Conservation (phyloP, 1,284 basidiomycete species). For the Trichosporon faecale region DNA sequence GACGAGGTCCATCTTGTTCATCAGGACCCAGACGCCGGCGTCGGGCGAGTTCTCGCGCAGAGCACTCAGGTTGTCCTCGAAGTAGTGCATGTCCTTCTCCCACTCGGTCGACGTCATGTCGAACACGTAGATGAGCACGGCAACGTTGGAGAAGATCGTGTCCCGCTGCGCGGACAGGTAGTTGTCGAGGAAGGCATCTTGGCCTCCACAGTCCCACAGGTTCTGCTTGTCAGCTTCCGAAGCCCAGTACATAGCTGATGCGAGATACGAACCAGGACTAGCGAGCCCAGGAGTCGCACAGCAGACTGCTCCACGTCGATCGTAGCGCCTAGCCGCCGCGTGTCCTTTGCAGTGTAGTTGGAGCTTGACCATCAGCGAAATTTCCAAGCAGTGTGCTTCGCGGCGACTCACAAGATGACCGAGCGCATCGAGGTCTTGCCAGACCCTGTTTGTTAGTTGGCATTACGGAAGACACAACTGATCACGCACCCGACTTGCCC, state of each 20-base stretch:
- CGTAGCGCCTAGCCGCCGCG: conserved; percentile 86
- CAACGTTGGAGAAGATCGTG: conserved; percentile 92
- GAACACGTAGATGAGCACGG: conserved; percentile 97
- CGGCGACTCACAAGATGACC: conserved; percentile 86
- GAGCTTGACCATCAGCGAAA: conserved; percentile 59
- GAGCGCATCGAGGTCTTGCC: conserved; percentile 94
- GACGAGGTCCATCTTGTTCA: conserved; percentile 91
- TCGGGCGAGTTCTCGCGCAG: conserved; percentile 62
- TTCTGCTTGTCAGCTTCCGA: conserved; percentile 54
- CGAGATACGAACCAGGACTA: conserved; percentile 40
- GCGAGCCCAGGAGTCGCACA: conserved; percentile 81
- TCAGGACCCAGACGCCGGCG: conserved; percentile 80
- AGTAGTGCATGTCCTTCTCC: conserved; percentile 74
- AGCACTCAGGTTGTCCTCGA: conserved; percentile 76
- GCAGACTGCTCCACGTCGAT: conserved; percentile 98
- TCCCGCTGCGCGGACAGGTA: conserved; percentile 86
- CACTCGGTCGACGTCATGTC: conserved; percentile 73
- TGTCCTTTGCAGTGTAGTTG: conserved; percentile 85
- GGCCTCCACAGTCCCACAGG: conserved; percentile 97
- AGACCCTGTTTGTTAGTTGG: conserved; percentile 45
- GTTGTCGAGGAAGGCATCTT: conserved; percentile 95
- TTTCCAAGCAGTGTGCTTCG: neutral
- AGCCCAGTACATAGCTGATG: conserved; percentile 56
- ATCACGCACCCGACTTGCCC: conserved; percentile 71
- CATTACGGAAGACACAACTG: neutral